Conservation (phyloP, 2,329 filamentous ascomycete genomes). For the Colletotrichum lupini region DNA sequence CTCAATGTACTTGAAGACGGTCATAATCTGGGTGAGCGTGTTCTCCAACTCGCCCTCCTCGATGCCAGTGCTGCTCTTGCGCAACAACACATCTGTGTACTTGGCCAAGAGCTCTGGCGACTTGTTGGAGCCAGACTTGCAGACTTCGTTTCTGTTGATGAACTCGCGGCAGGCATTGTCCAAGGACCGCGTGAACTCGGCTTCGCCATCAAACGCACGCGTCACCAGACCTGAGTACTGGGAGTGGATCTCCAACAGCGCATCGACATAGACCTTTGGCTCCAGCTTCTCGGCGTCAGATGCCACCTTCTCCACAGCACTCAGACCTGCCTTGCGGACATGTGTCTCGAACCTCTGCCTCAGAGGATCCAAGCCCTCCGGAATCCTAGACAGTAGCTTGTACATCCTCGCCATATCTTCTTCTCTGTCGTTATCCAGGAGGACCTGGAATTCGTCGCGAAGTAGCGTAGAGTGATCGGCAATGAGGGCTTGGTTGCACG, state of each 20-base stretch:
- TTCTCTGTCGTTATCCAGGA: slow-evolving; percentile 93
- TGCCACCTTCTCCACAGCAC: slow-evolving; percentile 91
- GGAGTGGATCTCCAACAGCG: slow-evolving; percentile 91
- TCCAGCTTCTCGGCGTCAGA: slow-evolving; percentile 88
- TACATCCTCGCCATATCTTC: slow-evolving; percentile 99
- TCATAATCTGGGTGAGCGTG: slow-evolving; percentile 94
- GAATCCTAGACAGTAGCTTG: slow-evolving; percentile 86
- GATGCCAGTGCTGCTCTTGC: slow-evolving; percentile 91
- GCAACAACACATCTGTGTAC: slow-evolving; percentile 91
- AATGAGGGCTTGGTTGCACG: slow-evolving; percentile 90
- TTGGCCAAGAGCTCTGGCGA: slow-evolving; percentile 95
- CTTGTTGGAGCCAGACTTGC: slow-evolving; percentile 91
- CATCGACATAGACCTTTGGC: slow-evolving; percentile 96
- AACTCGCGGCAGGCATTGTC: slow-evolving; percentile 99
- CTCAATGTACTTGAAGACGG: slow-evolving; percentile 99
- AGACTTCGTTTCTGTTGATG: slow-evolving; percentile 97
- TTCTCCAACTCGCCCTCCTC: slow-evolving; percentile 95
- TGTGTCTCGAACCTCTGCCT: slow-evolving; percentile 90
- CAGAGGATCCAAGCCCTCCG: slow-evolving; percentile 90
- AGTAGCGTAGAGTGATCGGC: slow-evolving; percentile 87
- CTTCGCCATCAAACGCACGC: slow-evolving; percentile 92
- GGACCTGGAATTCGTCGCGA: slow-evolving; percentile 93
- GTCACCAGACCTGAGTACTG: slow-evolving; percentile 94
- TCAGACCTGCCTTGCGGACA: slow-evolving; percentile 87
- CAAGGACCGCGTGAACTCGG: slow-evolving; percentile 94